Evolutionary conservation across 2,329 filamentous ascomycete genomes (phyloP).

Genomic region (Xylariales sp.): DNA sequence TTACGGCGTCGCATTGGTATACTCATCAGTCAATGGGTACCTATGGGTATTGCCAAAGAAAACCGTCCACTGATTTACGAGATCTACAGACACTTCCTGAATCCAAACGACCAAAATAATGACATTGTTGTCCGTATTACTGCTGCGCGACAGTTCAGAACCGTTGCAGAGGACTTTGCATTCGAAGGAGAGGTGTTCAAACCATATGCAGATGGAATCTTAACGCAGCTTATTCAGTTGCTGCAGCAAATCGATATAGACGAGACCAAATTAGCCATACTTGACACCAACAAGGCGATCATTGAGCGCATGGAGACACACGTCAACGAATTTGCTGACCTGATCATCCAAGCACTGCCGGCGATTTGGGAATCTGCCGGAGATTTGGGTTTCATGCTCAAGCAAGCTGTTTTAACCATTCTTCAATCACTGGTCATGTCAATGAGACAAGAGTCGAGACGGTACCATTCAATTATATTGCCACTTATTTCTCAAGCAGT

Average conservation of each 20-base stretch:
- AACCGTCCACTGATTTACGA: constrained; percentile 76
- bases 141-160: constrained; percentile 77
- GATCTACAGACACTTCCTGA: constrained; percentile 83
- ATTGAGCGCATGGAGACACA: constrained; percentile 78
- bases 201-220: constrained; percentile 69
- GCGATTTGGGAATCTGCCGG: constrained; percentile 80
- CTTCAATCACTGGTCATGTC: constrained; percentile 81
- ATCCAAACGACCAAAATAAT: constrained; percentile 72
- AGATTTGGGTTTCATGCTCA: constrained; percentile 81
- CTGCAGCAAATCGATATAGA: constrained; percentile 75
- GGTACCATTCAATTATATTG: constrained; percentile 75
- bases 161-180: constrained; percentile 78
- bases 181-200: constrained; percentile 72
- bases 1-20: constrained; percentile 85
- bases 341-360: constrained; percentile 76
- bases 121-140: constrained; percentile 91
- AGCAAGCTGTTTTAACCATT: constrained; percentile 85
- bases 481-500: constrained; percentile 80
- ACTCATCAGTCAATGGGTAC: constrained; percentile 83
- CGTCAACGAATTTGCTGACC: constrained; percentile 65
- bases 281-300: constrained; percentile 79
- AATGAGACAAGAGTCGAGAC: constrained; percentile 71
- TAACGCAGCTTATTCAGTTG: constrained; percentile 71
- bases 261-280: constrained; percentile 84
- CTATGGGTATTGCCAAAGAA: constrained; percentile 65